phyloP scores from a whole-genome alignment of 1,284 basidiomycete species.

The Veloboletus limbatus region DNA sequence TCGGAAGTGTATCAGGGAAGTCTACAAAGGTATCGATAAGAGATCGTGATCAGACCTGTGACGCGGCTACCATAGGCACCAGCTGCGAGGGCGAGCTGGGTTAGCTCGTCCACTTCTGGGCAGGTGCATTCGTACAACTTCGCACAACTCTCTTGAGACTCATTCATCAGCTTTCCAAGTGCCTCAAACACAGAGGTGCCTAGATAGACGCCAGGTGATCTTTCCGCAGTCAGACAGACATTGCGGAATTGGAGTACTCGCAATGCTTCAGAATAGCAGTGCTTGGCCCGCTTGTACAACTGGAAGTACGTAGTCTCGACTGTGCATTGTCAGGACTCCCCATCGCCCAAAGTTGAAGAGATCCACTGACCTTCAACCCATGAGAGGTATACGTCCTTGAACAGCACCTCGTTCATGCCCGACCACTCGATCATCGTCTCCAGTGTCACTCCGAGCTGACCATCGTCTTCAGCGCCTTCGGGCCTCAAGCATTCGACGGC shows the following conservation, averaged over 20 bases:
- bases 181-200: slow-evolving; percentile 36
- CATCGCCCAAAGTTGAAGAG: not conserved
- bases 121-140: slow-evolving; percentile 77
- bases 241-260: slow-evolving; percentile 74
- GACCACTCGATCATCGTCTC: slow-evolving; percentile 71
- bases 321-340: slow-evolving; percentile 29
- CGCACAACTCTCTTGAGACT: slow-evolving; percentile 69
- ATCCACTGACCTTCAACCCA: slow-evolving; percentile 66
- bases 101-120: slow-evolving; percentile 71
- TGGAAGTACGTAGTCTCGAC: slow-evolving; percentile 79
- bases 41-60: slow-evolving; percentile 50
- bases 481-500: slow-evolving; percentile 56
- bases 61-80: slow-evolving; percentile 78
- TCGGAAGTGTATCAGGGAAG: not conserved
- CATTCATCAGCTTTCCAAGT: slow-evolving; percentile 77
- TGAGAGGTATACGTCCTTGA: slow-evolving; percentile 67
- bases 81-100: slow-evolving; percentile 54
- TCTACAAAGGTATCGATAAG: not conserved
- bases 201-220: slow-evolving; percentile 12
- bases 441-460: slow-evolving; percentile 57
- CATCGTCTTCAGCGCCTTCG: slow-evolving; percentile 31
- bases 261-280: slow-evolving; percentile 76
- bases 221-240: slow-evolving; percentile 50
- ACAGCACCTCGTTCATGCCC: slow-evolving; percentile 54
- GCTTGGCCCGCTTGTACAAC: slow-evolving; percentile 74